These are phyloP conservation scores for Hypoxylon sp. DNA, from an alignment of 2,329 filamentous ascomycete species.

Conservation along the genomic window DNA sequence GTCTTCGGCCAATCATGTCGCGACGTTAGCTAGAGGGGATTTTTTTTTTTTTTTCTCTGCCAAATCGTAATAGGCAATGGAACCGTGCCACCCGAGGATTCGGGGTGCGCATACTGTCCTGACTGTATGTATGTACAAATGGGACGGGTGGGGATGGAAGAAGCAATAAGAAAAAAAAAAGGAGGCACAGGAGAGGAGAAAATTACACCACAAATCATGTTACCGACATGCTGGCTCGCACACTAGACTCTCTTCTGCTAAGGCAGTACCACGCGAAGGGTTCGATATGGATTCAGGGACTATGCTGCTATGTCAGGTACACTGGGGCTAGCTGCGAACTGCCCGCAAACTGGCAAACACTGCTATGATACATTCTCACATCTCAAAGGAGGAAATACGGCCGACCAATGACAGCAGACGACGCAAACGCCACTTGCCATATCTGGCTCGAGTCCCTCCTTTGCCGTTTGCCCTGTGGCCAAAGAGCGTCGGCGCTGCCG, in stretches of 20 bases:
- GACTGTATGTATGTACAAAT: constrained; percentile 7
- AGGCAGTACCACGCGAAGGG: constrained; percentile 2
- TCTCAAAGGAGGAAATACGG: neutral
- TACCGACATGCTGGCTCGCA: neutral
- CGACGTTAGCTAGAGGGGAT: neutral
- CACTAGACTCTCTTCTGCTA: neutral
- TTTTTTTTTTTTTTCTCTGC: constrained; percentile 1
- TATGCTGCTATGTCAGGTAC: neutral
- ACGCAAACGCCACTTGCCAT: too few relatives aligned
- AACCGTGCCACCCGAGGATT: constrained; percentile 32
- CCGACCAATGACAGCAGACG: neutral
- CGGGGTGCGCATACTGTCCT: constrained; percentile 23
- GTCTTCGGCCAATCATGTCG: constrained; percentile 26
- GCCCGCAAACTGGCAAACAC: too few relatives aligned
- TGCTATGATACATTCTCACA: too few relatives aligned
- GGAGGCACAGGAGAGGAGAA: constrained; percentile 3
- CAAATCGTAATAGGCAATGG: constrained; percentile 7
- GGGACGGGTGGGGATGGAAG: neutral
- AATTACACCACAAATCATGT: constrained; percentile 3
- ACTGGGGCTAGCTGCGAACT: too few relatives aligned
- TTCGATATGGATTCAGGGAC: constrained; percentile 13
- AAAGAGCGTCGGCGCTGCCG: neutral
- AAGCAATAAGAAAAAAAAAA: neutral
- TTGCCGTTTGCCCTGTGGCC: constrained; percentile 11
- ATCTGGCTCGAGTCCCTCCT: too few relatives aligned